These are phyloP conservation scores for Brassica juncea DNA, from an alignment of 345 rosid species.

Conservation along the genomic window DNA sequence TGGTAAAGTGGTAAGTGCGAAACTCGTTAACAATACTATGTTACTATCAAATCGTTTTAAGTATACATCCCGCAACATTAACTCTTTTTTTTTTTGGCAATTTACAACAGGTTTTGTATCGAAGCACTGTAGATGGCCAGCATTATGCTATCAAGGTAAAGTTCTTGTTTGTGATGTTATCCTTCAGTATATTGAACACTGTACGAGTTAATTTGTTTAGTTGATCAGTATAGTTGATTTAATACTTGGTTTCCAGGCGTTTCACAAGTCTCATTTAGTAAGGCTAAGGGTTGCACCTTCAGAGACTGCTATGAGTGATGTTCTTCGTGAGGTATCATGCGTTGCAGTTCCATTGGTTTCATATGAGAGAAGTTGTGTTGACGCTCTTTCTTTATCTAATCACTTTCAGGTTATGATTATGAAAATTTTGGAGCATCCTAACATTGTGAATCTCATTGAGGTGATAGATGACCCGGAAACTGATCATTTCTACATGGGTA, in stretches of 20 bases:
- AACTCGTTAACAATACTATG: conserved; percentile 7
- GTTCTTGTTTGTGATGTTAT: conserved; percentile 8
- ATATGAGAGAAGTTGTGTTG: conserved; percentile 4
- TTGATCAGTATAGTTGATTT: conserved; percentile 9
- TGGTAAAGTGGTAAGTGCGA: conserved; percentile 93
- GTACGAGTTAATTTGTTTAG: background rate
- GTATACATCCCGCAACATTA: conserved; percentile 1
- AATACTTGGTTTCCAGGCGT: conserved; percentile 58
- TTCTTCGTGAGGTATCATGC: conserved; percentile 81
- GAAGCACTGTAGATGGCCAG: conserved; percentile 72
- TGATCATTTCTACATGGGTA: conserved; percentile 99
- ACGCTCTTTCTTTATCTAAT: background rate
- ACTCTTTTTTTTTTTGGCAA: background rate
- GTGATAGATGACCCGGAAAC: conserved; percentile 96
- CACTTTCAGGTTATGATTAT: conserved; percentile 76
- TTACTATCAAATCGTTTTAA: background rate
- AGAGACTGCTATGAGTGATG: conserved; percentile 99
- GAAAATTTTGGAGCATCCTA: conserved; percentile 95
- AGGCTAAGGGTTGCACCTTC: conserved; percentile 94
- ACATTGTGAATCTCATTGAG: conserved; percentile 93
- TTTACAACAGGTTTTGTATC: conserved; percentile 72
- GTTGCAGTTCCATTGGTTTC: background rate
- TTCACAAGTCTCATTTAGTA: conserved; percentile 86
- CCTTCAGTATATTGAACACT: background rate
- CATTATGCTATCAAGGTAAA: conserved; percentile 89